Conservation (phyloP, 2,329 filamentous ascomycete genomes). For the Trichoderma sp. region DNA sequence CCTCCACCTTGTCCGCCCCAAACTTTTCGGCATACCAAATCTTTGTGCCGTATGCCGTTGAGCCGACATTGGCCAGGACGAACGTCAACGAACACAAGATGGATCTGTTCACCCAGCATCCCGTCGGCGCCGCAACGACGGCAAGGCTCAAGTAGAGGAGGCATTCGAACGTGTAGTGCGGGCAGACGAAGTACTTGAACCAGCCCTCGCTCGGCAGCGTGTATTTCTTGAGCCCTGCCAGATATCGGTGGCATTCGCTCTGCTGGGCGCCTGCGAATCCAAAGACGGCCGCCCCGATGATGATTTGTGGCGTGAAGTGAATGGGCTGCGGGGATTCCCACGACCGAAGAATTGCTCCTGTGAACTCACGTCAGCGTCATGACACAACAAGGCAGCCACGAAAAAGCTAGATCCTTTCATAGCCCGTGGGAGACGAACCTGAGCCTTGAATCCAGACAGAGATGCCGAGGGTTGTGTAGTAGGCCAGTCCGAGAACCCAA, state of each 20-base stretch:
- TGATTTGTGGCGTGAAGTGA: conserved; percentile 35
- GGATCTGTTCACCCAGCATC: conserved; percentile 69
- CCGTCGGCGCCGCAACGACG: conserved; percentile 70
- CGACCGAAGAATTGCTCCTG: conserved; percentile 41
- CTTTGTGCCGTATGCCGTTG: conserved; percentile 77
- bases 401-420: background rate
- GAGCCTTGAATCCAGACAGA: conserved; percentile 84
- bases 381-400: background rate
- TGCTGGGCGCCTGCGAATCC: conserved; percentile 72
- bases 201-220: conserved; percentile 73
- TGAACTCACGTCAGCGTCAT: background rate
- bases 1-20: conserved; percentile 62
- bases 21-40: conserved; percentile 80
- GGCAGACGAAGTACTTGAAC: conserved; percentile 75
- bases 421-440: conserved; percentile 51
- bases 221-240: conserved; percentile 77
- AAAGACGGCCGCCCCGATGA: conserved; percentile 63
- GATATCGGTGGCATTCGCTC: conserved; percentile 70
- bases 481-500: conserved; percentile 76
- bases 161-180: conserved; percentile 91
- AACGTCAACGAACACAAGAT: conserved; percentile 71
- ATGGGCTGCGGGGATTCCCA: conserved; percentile 36
- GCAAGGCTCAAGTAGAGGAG: conserved; percentile 79
- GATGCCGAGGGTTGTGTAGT: conserved; percentile 73
- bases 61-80: conserved; percentile 75